Conservation (phyloP, 257 asterid species). For the Scutellaria baicalensis region DNA sequence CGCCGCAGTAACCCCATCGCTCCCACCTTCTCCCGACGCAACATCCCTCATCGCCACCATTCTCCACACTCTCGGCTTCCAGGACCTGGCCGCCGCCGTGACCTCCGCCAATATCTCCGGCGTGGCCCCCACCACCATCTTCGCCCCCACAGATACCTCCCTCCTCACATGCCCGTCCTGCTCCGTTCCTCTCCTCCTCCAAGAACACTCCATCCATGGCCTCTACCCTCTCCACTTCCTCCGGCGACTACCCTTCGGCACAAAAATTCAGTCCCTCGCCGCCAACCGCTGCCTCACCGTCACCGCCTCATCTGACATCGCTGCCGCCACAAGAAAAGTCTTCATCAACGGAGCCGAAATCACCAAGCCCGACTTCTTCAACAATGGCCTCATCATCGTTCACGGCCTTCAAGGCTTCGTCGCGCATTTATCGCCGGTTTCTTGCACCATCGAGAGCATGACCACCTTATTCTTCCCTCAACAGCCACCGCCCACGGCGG, state of each 20-base stretch:
- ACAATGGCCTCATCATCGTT: constrained; percentile 52
- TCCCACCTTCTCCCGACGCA: constrained; percentile 12
- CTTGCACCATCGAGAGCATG: constrained; percentile 59
- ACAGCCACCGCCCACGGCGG: constrained; percentile 36
- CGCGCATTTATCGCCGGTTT: constrained; percentile 54
- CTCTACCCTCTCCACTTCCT: constrained; percentile 63
- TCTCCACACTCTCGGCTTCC: constrained; percentile 56
- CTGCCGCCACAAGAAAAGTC: constrained; percentile 19
- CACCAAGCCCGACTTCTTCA: constrained; percentile 53
- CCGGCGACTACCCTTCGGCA: constrained; percentile 50
- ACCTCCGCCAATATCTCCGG: constrained; percentile 29
- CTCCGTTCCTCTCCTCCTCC: constrained; percentile 57
- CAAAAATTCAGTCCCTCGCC: constrained; percentile 51
- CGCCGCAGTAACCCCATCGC: not conserved
- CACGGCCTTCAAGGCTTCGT: constrained; percentile 62
- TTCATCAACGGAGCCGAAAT: constrained; percentile 68
- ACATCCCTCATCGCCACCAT: constrained; percentile 27
- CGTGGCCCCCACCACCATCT: constrained; percentile 55
- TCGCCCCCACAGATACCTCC: constrained; percentile 61
- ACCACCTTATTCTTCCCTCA: constrained; percentile 43
- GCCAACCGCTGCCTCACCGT: constrained; percentile 64
- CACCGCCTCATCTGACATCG: too few species aligned
- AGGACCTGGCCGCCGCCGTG: constrained; percentile 42
- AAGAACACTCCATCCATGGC: constrained; percentile 61
- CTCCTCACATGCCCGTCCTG: constrained; percentile 72